A percentile compares a stretch with the other conserved stretches of the same genome.
Evolutionary conservation across 495 filamentous ascomycete genomes (phyloP).

Genomic region (Daldinia bambusicola): DNA sequence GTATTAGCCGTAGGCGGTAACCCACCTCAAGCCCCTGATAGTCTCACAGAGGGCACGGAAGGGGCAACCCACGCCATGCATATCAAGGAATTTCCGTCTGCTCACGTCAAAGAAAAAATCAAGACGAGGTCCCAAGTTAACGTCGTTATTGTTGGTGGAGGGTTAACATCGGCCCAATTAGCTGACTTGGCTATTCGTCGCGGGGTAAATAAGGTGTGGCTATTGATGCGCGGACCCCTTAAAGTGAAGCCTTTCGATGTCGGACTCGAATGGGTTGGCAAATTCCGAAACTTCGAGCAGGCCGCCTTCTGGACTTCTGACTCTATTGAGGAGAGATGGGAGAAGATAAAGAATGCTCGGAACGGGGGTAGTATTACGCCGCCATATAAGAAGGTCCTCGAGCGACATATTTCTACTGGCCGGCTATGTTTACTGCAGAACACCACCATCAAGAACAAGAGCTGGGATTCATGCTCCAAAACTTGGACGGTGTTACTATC

Average conservation of each 20-base stretch:
- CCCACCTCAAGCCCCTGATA: slow-evolving; percentile 60
- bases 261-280: slow-evolving; percentile 71
- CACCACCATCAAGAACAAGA: slow-evolving; percentile 56
- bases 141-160: slow-evolving; percentile 69
- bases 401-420: slow-evolving; percentile 56
- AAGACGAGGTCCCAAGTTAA: slow-evolving; percentile 57
- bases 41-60: slow-evolving; percentile 53
- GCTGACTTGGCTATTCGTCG: slow-evolving; percentile 64
- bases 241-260: slow-evolving; percentile 74
- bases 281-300: slow-evolving; percentile 72
- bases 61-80: slow-evolving; percentile 67
- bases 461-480: slow-evolving; percentile 48
- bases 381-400: slow-evolving; percentile 64
- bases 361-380: slow-evolving; percentile 72
- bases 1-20: slow-evolving; percentile 69
- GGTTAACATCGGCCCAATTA: slow-evolving; percentile 69
- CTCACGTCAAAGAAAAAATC: slow-evolving; percentile 59
- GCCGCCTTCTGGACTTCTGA: slow-evolving; percentile 71
- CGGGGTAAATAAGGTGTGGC: slow-evolving; percentile 65
- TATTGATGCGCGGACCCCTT: slow-evolving; percentile 66
- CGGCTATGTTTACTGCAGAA: slow-evolving; percentile 60
- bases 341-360: slow-evolving; percentile 65
- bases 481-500: slow-evolving; percentile 62
- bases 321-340: slow-evolving; percentile 66
- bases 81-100: slow-evolving; percentile 60